These are phyloP conservation scores for Leccinum griseonigrum DNA, from an alignment of 1,284 basidiomycete species.

Conservation along the genomic window DNA sequence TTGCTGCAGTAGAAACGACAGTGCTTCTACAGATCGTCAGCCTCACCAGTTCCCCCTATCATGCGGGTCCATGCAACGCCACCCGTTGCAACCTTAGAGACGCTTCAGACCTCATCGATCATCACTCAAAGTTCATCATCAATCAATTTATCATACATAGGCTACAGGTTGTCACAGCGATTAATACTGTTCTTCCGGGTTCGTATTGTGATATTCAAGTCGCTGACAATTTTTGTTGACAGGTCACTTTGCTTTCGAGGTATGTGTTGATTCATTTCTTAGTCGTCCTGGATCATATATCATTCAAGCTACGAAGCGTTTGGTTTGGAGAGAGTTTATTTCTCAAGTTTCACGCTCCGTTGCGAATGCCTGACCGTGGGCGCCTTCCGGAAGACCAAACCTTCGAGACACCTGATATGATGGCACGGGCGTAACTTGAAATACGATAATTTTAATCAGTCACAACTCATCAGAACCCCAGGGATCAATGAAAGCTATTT, in stretches of 20 bases:
- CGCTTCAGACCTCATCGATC: background rate
- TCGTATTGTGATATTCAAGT: background rate
- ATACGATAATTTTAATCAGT: background rate
- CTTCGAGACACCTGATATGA: background rate
- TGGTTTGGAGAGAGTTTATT: background rate
- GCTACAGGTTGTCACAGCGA: background rate
- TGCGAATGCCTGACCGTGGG: background rate
- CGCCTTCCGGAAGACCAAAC: background rate
- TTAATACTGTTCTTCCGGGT: background rate
- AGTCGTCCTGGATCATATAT: background rate
- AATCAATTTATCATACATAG: background rate
- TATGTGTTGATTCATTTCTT: background rate
- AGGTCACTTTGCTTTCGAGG: background rate
- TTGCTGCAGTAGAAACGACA: background rate
- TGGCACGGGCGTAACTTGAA: background rate
- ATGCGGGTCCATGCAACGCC: background rate
- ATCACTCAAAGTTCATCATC: background rate
- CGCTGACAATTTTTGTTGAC: background rate
- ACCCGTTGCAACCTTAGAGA: background rate
- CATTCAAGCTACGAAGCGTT: background rate
- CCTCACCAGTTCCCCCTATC: background rate
- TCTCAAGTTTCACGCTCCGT: background rate
- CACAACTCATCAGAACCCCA: background rate
- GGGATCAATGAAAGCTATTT: background rate
- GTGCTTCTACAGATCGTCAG: background rate